These are phyloP conservation scores for Ilyonectria sp. DNA, from an alignment of 2,329 filamentous ascomycete species.

Conservation along the genomic window DNA sequence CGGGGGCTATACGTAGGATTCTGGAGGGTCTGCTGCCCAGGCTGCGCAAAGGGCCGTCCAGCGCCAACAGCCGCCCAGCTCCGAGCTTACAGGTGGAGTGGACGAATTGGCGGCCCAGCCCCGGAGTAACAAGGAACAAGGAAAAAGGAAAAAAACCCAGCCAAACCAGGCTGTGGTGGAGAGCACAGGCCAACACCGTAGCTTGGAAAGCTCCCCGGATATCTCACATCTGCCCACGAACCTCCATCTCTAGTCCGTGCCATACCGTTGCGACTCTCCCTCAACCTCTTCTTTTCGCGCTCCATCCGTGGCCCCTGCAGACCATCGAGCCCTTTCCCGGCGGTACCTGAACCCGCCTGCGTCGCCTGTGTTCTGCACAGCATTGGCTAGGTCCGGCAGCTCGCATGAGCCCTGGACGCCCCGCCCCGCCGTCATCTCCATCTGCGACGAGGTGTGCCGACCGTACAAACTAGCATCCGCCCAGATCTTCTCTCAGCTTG, in stretches of 20 bases:
- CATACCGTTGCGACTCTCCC: conserved; percentile 4
- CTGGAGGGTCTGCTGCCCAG: conserved; percentile 4
- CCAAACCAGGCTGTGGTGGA: conserved; percentile 5
- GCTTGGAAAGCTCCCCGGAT: conserved; percentile 18
- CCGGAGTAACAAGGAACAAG: conserved; percentile 16
- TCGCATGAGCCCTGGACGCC: conserved; percentile 45
- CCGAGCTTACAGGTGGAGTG: conserved; percentile 8
- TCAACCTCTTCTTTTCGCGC: conserved; percentile 26
- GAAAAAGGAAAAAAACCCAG: conserved; percentile 6
- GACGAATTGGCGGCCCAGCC: conserved; percentile 25
- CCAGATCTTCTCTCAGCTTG: conserved; percentile 31
- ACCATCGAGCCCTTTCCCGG: conserved; percentile 12
- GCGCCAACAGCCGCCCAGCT: conserved; percentile 11
- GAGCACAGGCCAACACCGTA: conserved; percentile 24
- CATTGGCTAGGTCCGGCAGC: conserved; percentile 58
- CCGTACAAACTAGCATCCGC: conserved; percentile 39
- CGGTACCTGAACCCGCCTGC: conserved; percentile 15
- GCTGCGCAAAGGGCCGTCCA: conserved; percentile 1
- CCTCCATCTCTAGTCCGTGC: conserved; percentile 6
- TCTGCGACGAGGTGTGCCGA: conserved; percentile 30
- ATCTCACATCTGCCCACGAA: conserved; percentile 26
- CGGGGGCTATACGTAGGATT: conserved; percentile 2
- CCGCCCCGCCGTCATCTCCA: conserved; percentile 42
- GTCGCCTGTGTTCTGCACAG: conserved; percentile 60
- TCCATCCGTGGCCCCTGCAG: conserved; percentile 13